phyloP scores from a whole-genome alignment of 2,329 filamentous ascomycete genomes.

The Fusarium sacchari region DNA sequence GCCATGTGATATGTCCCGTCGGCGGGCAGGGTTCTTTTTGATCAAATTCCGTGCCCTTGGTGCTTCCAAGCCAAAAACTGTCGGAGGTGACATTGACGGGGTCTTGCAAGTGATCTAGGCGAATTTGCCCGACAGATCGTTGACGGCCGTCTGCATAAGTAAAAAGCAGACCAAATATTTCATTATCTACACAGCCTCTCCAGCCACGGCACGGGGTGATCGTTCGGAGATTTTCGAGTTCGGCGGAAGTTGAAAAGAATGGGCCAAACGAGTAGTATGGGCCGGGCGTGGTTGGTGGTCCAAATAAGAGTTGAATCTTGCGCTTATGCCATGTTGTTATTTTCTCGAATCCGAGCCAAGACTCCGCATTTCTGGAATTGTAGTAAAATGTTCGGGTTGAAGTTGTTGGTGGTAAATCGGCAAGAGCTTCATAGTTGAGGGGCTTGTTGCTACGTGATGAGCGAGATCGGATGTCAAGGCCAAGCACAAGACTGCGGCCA shows the following conservation, averaged over 20 bases:
- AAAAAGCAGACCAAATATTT: neutral
- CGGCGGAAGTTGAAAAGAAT: neutral
- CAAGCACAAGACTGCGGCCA: neutral
- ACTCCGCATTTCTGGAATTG: fast-evolving
- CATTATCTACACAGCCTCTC: fast-evolving
- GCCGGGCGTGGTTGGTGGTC: fast-evolving
- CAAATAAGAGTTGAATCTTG: neutral
- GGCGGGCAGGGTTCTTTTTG: neutral
- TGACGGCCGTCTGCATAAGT: neutral
- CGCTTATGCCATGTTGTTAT: neutral
- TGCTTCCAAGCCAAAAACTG: neutral
- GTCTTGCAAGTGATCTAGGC: neutral
- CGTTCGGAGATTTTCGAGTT: neutral
- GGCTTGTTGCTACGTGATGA: neutral
- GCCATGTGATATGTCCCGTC: neutral
- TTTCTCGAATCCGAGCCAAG: neutral
- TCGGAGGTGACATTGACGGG: neutral
- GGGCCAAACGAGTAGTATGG: neutral
- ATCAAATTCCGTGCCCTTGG: no score
- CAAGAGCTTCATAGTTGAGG: neutral
- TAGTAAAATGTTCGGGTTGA: neutral
- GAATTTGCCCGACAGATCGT: neutral
- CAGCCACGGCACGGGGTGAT: neutral
- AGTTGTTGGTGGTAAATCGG: neutral
- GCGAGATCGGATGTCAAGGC: neutral